phyloP scores from a whole-genome alignment of 495 filamentous ascomycete genomes.

The Penicillium fimorum region DNA sequence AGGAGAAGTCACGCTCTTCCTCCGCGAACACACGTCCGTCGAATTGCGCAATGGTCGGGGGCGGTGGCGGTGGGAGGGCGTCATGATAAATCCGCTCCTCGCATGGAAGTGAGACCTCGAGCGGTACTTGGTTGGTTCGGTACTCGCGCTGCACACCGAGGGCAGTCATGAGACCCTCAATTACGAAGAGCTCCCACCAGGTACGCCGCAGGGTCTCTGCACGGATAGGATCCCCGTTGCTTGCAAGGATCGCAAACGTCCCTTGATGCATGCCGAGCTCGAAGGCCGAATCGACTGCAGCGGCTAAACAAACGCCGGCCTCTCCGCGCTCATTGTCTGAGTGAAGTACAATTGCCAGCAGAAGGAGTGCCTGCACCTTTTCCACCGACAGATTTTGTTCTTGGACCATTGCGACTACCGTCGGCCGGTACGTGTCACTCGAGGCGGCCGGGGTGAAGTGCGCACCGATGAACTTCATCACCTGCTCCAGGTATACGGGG shows the following conservation, averaged over 20 bases:
- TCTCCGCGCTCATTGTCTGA: slow-evolving; percentile 66
- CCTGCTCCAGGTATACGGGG: slow-evolving; percentile 43
- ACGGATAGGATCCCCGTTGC: slow-evolving; percentile 52
- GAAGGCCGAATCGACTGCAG: slow-evolving; percentile 67
- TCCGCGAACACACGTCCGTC: slow-evolving; percentile 47
- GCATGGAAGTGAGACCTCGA: slow-evolving; percentile 43
- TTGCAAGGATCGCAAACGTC: slow-evolving; percentile 46
- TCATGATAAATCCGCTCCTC: slow-evolving; percentile 51
- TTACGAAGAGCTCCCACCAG: slow-evolving; percentile 88
- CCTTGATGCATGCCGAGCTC: slow-evolving; percentile 71
- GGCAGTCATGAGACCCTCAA: slow-evolving; percentile 60
- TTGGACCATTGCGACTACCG: slow-evolving; percentile 33
- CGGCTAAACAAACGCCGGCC: slow-evolving; percentile 62
- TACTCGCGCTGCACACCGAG: slow-evolving; percentile 39
- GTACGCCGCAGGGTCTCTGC: slow-evolving; percentile 80
- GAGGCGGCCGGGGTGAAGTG: slow-evolving; percentile 45
- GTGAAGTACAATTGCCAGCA: slow-evolving; percentile 76
- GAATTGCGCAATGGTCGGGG: slow-evolving; percentile 44
- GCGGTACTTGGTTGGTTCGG: slow-evolving; percentile 36
- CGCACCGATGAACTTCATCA: slow-evolving; percentile 48
- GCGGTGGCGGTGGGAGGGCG: slow-evolving; percentile 35
- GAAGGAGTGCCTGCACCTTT: slow-evolving; percentile 71
- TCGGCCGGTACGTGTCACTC: slow-evolving; percentile 42
- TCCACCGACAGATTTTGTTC: slow-evolving; percentile 38
- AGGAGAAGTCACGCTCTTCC: slow-evolving; percentile 48